Base-by-base conservation (phyloP, 78 protist species). In the Dictyostelium purpureum region DNA sequence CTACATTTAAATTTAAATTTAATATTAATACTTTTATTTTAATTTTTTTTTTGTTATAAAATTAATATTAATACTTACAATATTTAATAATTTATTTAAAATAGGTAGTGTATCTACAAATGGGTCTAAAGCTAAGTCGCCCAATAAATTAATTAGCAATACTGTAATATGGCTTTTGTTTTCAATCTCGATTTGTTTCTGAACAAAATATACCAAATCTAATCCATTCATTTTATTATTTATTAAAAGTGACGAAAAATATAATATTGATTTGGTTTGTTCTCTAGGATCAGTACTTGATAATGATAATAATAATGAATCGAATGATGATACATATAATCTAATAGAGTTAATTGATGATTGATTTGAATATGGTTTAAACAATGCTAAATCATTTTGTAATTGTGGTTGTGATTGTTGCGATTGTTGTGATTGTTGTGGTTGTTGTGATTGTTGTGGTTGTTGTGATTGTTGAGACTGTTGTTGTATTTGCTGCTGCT, bases 151-250 rank as follows among this genome's bases (percentile, higher is more conserved):
- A 24, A 90, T 28, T 37, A 79, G 19, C 14, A 79, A 63, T 28
- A 79, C 89, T 65, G 26, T 70, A 11, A 90, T 67, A 40, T 67
- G 52, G 28, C 31, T 90, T 63, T 90, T n/a, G n/a, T 35, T 54
- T 57, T 90, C 94, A 38, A 79, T 26, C 43, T 49, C 43, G 24
- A 90, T 14, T 33, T 90, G 87, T 28, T 76, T 90, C 45, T 65
- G 42, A 12, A 90, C 19, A 21, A 54, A 78, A n/a, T 79, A 81
- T 28, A 90, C 61, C 9, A 90, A 37, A 40, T 81, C 83, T 40
- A 75, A 35, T 42, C 73, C 88, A 51, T 76, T 79, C 5, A 51
- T 73, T 51, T 74, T 43, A 70, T 79, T 54, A 69, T 90, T 90
- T 0, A 90, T n/a, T 59, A 81, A 73, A 42, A 90, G 38, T 40